phyloP scores from a whole-genome alignment of 371 early-diverging fungal genomes.

The Rhizopus arrhizus region DNA sequence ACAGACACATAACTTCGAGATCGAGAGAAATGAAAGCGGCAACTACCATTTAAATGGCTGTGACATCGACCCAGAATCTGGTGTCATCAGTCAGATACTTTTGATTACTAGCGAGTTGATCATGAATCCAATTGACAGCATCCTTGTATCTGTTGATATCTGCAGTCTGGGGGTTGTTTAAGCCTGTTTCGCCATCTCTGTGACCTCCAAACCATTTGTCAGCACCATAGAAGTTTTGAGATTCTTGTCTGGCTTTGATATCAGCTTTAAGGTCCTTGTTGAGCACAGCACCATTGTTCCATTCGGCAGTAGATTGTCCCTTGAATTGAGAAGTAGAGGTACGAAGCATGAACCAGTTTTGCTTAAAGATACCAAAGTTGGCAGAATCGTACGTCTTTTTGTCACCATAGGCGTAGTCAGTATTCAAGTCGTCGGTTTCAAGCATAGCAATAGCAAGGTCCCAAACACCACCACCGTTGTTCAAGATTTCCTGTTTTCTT shows the following conservation, averaged over 20 bases:
- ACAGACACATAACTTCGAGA: no score
- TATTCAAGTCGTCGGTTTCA: conserved; percentile 8
- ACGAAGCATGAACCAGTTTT: background rate
- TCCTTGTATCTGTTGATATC: conserved; percentile 8
- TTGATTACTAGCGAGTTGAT: conserved; percentile 3
- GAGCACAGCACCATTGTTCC: no score
- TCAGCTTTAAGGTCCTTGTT: background rate
- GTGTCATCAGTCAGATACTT: conserved; percentile 10
- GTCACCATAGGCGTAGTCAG: conserved; percentile 6
- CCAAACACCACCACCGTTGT: no score
- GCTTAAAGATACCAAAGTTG: conserved; percentile 9
- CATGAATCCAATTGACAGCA: conserved; percentile 11
- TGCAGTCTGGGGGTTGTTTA: conserved; percentile 2
- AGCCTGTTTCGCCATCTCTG: conserved; percentile 2
- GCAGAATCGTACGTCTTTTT: conserved; percentile 4
- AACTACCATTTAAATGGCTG: no score
- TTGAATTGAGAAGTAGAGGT: no score
- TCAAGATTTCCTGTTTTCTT: no score
- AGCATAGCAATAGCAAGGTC: background rate
- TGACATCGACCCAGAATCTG: no score
- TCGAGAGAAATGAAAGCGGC: no score
- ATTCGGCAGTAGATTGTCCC: no score
- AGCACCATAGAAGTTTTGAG: conserved; percentile 3
- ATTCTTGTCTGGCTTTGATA: no score
- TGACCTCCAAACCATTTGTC: conserved; percentile 13